phyloP scores from a whole-genome alignment of 768 basidiomycete genomes.

The Rhizopogon rudus region DNA sequence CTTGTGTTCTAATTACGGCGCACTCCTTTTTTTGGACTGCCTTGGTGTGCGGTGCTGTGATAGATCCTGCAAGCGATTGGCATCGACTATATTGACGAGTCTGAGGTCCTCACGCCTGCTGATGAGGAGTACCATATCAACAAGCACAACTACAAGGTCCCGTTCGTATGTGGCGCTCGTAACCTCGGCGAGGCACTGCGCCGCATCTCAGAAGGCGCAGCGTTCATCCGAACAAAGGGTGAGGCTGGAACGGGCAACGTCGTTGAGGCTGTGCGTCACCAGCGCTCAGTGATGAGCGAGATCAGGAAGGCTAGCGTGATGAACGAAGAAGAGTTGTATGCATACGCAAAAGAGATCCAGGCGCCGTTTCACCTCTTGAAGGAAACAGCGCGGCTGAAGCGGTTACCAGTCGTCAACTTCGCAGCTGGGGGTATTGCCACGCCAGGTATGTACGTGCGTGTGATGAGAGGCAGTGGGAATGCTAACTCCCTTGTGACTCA shows the following conservation, averaged over 20 bases:
- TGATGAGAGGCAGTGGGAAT: neutral
- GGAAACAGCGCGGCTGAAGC: constrained; percentile 90
- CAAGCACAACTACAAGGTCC: constrained; percentile 93
- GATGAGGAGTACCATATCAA: constrained; percentile 97
- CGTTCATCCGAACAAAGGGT: constrained; percentile 98
- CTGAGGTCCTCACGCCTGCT: constrained; percentile 91
- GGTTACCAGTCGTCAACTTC: constrained; percentile 94
- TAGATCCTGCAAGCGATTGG: constrained; percentile 93
- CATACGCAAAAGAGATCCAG: constrained; percentile 86
- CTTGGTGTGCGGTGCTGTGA: no score
- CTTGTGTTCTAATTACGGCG: neutral
- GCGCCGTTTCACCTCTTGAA: constrained; percentile 95
- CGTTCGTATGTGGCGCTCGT: constrained; percentile 94
- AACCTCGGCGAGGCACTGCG: constrained; percentile 95
- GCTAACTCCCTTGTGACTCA: neutral
- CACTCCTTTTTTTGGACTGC: neutral
- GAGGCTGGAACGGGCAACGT: constrained; percentile 88
- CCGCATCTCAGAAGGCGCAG: constrained; percentile 94
- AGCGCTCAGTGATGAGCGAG: constrained; percentile 75
- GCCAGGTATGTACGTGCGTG: constrained; percentile 50
- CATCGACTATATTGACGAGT: constrained; percentile 96
- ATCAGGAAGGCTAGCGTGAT: constrained; percentile 84
- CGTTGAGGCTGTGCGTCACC: constrained; percentile 92
- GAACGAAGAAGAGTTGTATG: constrained; percentile 93
- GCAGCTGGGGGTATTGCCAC: constrained; percentile 93